phyloP scores from a whole-genome alignment of 2,329 filamentous ascomycete species.

The Coniochaeta sp. region DNA sequence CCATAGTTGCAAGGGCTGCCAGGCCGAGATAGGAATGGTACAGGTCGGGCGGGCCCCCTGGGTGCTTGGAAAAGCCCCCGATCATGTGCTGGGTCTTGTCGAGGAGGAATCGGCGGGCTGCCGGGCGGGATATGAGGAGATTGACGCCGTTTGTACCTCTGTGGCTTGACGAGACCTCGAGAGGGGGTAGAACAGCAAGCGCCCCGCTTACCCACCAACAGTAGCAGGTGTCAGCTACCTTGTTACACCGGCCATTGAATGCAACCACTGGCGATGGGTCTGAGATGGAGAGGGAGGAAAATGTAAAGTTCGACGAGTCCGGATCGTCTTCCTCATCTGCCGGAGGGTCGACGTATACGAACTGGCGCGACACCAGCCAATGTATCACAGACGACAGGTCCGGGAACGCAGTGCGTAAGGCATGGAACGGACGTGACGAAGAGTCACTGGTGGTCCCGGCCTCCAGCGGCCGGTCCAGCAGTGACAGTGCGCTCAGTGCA shows the following conservation, averaged over 20 bases:
- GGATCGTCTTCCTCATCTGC: conserved; percentile 33
- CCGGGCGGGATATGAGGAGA: conserved; percentile 46
- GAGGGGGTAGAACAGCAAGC: conserved; percentile 29
- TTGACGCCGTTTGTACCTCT: background rate
- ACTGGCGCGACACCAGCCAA: conserved; percentile 55
- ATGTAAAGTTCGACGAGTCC: conserved; percentile 19
- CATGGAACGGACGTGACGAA: conserved; percentile 14
- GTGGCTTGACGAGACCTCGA: conserved; percentile 27
- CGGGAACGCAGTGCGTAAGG: conserved; percentile 31
- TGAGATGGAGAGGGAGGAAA: background rate
- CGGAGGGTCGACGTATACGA: conserved; percentile 43
- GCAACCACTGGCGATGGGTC: conserved; percentile 44
- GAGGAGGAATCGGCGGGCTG: conserved; percentile 71
- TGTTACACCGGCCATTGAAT: conserved; percentile 87
- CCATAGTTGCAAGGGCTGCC: conserved; percentile 67
- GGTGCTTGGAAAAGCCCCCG: conserved; percentile 71
- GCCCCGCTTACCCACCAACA: conserved; percentile 83
- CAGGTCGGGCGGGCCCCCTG: conserved; percentile 64
- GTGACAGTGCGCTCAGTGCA: conserved; percentile 67
- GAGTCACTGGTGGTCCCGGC: conserved; percentile 12
- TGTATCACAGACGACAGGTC: conserved; percentile 27
- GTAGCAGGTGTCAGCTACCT: conserved; percentile 91
- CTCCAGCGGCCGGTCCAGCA: conserved; percentile 58
- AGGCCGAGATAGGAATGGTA: conserved; percentile 88
- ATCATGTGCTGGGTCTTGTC: conserved; percentile 82